Base-by-base conservation (phyloP, 345 rosid genomes). In the Populus simonii region DNA sequence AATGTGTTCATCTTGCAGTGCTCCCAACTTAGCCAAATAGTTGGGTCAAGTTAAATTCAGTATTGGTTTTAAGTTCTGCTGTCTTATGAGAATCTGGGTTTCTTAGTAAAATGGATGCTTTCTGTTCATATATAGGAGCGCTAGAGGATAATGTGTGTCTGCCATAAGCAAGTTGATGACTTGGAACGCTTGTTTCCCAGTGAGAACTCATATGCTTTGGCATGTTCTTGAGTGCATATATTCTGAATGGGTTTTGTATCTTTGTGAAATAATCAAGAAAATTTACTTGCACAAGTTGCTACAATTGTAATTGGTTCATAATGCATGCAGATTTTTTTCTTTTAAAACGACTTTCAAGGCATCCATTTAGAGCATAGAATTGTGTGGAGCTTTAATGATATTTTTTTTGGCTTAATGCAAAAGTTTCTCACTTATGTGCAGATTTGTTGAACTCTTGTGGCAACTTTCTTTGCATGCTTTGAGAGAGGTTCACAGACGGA, bases 381-480 rank as follows among this genome's bases (percentile, higher is more conserved):
- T 33, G 35, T 4, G 35, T 33, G 5, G 35, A 33, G 3, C 5
- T 33, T 33, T 33, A 33, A 4, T 33, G 35, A 33, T 3, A 4
- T 7, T 29, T 13, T 12, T 8, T 77, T 76, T 27, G 8, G 25
- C 29, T 77, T 57, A 22, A 33, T 33, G 43, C 38, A 53, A 57
- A 35, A 41, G 39, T 13, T 29, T 66, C 45, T 66, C 70, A 71
- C 15, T 5, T 70, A 25, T 33, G 78, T 89, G 81, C 92, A 96
- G 99, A 89, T 96, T 96, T 86, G 97, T 96, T 70, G 99, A 96
- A 80, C 97, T 96, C 73, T 82, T 96, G 70, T 96, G 99, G 99
- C 97, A 96, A 86, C 98, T 96, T 81, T 96, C 99, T 66, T 81
- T 96, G 88, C 99, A 96, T 89, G 99, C 99, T 4, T 70, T 96